A percentile compares a stretch with the other conserved stretches of the same genome.
Evolutionary conservation across 129 eudicot genomes (phyloP).

Genomic region (Rutidosis leptorrhynchoides): DNA sequence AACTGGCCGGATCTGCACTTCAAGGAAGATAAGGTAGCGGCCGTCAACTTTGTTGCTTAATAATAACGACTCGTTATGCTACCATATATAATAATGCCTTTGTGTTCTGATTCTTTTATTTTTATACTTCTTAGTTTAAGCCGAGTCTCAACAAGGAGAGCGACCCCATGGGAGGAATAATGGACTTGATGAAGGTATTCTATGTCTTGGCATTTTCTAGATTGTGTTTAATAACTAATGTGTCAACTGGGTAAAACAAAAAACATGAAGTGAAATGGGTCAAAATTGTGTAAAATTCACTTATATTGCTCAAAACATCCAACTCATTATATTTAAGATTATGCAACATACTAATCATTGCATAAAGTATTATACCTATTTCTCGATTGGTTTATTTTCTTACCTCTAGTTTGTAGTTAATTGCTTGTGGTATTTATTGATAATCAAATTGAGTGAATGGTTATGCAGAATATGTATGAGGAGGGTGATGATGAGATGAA

Average conservation of each 20-base stretch:
- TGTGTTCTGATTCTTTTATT: not conserved
- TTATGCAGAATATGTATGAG: slow-evolving; percentile 87
- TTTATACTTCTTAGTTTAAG: slow-evolving; percentile 45
- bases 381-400: not conserved
- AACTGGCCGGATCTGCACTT: slow-evolving; percentile 84
- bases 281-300: not conserved
- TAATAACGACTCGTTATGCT: not conserved
- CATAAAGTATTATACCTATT: not conserved
- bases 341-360: not conserved
- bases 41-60: not conserved
- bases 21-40: slow-evolving; percentile 87
- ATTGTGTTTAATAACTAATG: not conserved
- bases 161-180: slow-evolving; percentile 96
- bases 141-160: slow-evolving; percentile 67
- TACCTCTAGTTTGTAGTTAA: not conserved
- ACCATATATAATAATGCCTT: not conserved
- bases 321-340: not conserved
- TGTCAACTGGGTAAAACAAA: not conserved
- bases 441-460: slow-evolving; percentile 1
- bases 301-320: too few relatives aligned
- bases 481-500: slow-evolving; percentile 97
- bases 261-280: not conserved
- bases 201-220: not conserved
- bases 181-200: slow-evolving; percentile 93
- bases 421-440: not conserved